Evolutionary conservation across 495 filamentous ascomycete genomes (phyloP).

Genomic region (Copromyces sp.): DNA sequence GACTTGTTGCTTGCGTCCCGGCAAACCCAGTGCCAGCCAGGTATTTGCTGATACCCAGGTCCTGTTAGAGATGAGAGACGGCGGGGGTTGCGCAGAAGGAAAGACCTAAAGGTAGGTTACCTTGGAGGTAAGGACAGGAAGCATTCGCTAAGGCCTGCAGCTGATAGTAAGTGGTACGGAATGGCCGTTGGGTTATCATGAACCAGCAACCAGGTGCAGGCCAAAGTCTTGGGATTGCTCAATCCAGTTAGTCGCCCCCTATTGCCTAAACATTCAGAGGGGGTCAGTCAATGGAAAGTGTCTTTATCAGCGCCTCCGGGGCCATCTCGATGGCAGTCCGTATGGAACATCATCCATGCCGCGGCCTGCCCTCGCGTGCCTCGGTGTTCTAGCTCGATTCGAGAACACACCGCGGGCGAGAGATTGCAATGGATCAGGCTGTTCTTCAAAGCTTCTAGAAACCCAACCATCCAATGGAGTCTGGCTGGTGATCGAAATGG

Average conservation of each 20-base stretch:
- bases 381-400: neutral
- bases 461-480: neutral
- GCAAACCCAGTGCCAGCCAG: neutral
- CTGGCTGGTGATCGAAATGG: slow-evolving; percentile 10
- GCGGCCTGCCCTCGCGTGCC: neutral
- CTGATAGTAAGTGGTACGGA: neutral
- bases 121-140: neutral
- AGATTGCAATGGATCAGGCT: neutral
- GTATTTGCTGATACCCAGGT: neutral
- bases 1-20: neutral
- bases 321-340: neutral
- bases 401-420: neutral
- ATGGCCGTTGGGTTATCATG: neutral
- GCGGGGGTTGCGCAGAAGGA: neutral
- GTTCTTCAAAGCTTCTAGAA: neutral
- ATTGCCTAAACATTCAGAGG: neutral
- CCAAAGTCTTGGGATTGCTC: neutral
- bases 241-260: neutral
- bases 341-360: neutral
- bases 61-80: neutral
- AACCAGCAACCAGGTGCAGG: neutral
- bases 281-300: neutral
- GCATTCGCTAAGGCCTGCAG: neutral
- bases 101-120: neutral
- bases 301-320: neutral